phyloP scores from a whole-genome alignment of 306 rosid genomes.

The Cajanus cajan region DNA sequence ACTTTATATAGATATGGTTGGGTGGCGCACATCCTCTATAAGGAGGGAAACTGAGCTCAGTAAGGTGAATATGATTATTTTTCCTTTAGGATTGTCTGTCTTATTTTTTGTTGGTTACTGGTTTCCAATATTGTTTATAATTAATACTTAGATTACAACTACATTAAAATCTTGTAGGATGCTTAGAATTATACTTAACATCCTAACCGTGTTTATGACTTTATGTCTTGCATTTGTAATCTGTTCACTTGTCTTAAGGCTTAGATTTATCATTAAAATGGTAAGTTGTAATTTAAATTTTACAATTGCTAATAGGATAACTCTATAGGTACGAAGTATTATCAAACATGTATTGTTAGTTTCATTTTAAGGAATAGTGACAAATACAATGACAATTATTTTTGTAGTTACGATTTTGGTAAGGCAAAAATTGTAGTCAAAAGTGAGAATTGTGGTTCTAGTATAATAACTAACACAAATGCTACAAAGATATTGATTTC shows the following conservation, averaged over 20 bases:
- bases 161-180: not conserved
- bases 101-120: conserved; percentile 12
- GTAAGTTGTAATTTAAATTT: not conserved
- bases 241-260: not conserved
- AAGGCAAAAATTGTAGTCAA: not conserved
- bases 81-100: conserved; percentile 22
- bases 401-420: not conserved
- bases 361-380: not conserved
- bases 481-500: too few relatives aligned
- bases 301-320: not conserved
- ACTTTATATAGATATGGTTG: conserved; percentile 83
- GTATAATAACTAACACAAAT: not conserved
- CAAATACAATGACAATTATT: not conserved
- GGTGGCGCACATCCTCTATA: conserved; percentile 98
- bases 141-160: conserved; percentile 2
- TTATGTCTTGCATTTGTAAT: not conserved
- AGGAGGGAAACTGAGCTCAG: conserved; percentile 81
- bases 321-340: not conserved
- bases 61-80: conserved; percentile 58
- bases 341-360: not conserved
- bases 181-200: conserved; percentile 1
- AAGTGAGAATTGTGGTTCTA: not conserved
- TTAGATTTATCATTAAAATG: conserved; percentile 9
- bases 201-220: not conserved
- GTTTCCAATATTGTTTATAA: not conserved